These are phyloP conservation scores for Rhynchospora breviuscula DNA, from an alignment of 176 grass and related monocot species.

Conservation along the genomic window DNA sequence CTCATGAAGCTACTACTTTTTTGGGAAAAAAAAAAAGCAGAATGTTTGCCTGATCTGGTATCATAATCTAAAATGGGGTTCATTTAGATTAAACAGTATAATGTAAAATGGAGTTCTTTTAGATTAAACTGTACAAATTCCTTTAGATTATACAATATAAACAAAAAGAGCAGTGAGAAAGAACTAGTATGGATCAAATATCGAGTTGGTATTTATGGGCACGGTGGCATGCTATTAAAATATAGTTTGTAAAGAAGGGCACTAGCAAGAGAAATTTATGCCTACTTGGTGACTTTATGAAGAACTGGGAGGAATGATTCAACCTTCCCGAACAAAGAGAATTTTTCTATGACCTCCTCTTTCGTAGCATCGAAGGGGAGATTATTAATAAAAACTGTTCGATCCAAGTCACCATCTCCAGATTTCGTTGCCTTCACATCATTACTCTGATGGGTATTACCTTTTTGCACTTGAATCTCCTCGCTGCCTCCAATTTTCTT, in stretches of 20 bases:
- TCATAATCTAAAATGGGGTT: background rate
- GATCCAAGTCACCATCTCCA: constrained; percentile 35
- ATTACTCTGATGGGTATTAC: too few relatives aligned
- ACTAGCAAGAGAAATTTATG: background rate
- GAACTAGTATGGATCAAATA: background rate
- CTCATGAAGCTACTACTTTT: too few relatives aligned
- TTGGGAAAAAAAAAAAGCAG: too few relatives aligned
- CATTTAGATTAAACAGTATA: too few relatives aligned
- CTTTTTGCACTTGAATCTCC: too few relatives aligned
- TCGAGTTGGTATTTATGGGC: background rate
- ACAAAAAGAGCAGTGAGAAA: background rate
- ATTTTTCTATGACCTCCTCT: constrained; percentile 68
- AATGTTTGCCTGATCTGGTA: background rate
- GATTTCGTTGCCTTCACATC: too few relatives aligned
- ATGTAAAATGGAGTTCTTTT: too few relatives aligned
- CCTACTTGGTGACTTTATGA: constrained; percentile 95
- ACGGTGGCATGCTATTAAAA: background rate
- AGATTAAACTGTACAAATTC: background rate
- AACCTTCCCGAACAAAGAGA: constrained; percentile 77
- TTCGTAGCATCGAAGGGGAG: constrained; percentile 77
- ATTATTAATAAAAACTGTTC: constrained; percentile 90
- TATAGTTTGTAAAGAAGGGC: background rate
- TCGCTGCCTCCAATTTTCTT: too few relatives aligned
- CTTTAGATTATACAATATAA: background rate
- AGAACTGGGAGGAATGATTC: constrained; percentile 81